Conservation (phyloP, 805 yeast species). For the Yamadazyma scolyti region DNA sequence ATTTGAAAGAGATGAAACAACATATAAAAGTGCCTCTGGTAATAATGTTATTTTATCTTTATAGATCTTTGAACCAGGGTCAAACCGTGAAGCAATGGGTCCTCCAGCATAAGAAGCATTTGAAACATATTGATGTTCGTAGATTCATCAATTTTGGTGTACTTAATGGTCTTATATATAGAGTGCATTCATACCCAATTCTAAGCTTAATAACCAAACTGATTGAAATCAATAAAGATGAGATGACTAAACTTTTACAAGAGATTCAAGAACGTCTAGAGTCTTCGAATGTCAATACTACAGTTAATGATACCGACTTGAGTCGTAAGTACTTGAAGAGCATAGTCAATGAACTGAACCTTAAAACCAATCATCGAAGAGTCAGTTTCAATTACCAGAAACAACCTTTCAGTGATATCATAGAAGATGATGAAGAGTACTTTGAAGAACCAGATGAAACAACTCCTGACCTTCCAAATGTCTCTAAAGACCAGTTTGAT, state of each 20-base stretch:
- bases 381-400: conserved; percentile 28
- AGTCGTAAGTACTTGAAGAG: conserved; percentile 14
- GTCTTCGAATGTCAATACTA: conserved; percentile 9
- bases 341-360: conserved; percentile 18
- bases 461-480: conserved; percentile 2
- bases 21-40: conserved; percentile 52
- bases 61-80: conserved; percentile 75
- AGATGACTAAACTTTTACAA: conserved; percentile 15
- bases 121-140: conserved; percentile 73
- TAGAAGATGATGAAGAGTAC: conserved; percentile 6
- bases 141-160: conserved; percentile 86
- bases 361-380: conserved; percentile 20
- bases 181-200: conserved; percentile 76
- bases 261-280: conserved; percentile 7
- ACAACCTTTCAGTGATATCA: conserved; percentile 5
- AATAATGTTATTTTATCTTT: conserved; percentile 66
- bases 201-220: conserved; percentile 37
- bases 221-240: conserved; percentile 26
- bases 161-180: conserved; percentile 72
- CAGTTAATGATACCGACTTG: conserved; percentile 3
- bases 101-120: conserved; percentile 52
- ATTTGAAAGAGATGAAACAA: conserved; percentile 7
- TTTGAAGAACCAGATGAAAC: not conserved
- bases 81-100: conserved; percentile 80
- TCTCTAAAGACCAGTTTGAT: conserved; percentile 13